Percentiles rank a stretch among this genome's conserved stretches.
Conservation (phyloP, 108 stramenopile species). For the Pseudonitzschia multiseries region DNA sequence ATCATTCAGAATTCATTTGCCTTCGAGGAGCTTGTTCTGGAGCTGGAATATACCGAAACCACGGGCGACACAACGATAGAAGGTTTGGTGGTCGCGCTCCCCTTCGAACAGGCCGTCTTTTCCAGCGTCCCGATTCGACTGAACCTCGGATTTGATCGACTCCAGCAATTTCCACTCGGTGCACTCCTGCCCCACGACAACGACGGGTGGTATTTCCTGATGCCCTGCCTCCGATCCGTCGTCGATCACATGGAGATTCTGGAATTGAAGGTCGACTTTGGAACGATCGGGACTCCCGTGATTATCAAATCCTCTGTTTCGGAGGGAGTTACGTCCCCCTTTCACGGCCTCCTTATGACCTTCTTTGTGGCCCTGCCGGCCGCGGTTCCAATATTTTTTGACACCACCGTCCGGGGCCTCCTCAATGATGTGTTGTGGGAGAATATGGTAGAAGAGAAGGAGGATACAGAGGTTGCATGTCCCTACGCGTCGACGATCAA, state of each 20-base stretch:
- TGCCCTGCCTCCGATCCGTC: not conserved
- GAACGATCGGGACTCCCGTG: not conserved
- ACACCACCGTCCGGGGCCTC: not conserved
- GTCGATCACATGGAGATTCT: constrained; percentile 1
- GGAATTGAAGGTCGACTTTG: not conserved
- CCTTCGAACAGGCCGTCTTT: not conserved
- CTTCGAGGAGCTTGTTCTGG: not conserved
- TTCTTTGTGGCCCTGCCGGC: constrained; percentile 9
- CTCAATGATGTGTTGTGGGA: not conserved
- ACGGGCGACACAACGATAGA: not conserved
- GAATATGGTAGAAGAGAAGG: not conserved
- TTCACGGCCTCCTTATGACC: not conserved
- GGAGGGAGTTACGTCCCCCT: not conserved
- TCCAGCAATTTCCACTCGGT: not conserved
- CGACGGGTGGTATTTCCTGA: not conserved
- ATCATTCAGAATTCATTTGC: not conserved
- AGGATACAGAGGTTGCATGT: not conserved
- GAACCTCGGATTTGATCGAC: not conserved
- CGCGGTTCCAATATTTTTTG: constrained; percentile 13
- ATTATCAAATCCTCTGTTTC: not conserved
- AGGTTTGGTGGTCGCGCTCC: not conserved
- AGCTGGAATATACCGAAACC: constrained; percentile 5
- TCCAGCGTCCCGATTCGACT: not conserved
- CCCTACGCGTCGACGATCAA: not conserved
- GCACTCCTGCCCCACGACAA: not conserved